Conservation (phyloP, 345 rosid species). For the Arabis hirsuta region DNA sequence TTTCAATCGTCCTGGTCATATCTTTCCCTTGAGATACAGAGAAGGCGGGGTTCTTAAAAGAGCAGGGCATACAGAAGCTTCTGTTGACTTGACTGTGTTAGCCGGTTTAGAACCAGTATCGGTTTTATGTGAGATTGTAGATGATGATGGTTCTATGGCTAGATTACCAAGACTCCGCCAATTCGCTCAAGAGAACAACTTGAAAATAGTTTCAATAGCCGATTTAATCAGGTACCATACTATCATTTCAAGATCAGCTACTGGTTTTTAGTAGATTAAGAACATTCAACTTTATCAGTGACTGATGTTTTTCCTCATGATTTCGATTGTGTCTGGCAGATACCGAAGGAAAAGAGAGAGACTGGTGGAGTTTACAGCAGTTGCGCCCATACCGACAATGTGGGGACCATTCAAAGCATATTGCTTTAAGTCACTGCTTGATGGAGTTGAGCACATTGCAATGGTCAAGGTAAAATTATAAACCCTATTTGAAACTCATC, state of each 20-base stretch:
- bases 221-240: constrained; percentile 80
- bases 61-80: constrained; percentile 98
- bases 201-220: constrained; percentile 80
- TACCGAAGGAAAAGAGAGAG: constrained; percentile 87
- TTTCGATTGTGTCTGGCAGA: constrained; percentile 45
- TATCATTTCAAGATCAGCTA: constrained; percentile 6
- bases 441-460: constrained; percentile 97
- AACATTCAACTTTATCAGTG: neutral
- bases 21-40: constrained; percentile 80
- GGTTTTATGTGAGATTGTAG: constrained; percentile 85
- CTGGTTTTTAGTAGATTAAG: too few species aligned
- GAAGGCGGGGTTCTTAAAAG: constrained; percentile 94
- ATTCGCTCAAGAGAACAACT: constrained; percentile 62
- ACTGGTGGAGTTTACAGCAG: constrained; percentile 71
- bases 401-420: constrained; percentile 90
- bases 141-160: constrained; percentile 99
- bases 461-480: constrained; percentile 77
- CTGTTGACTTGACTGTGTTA: constrained; percentile 79
- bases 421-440: constrained; percentile 78
- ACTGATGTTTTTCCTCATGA: neutral
- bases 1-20: constrained; percentile 90
- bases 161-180: constrained; percentile 79
- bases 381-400: constrained; percentile 82
- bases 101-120: constrained; percentile 82
- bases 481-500: neutral